These are phyloP conservation scores for Allium cepa DNA, from an alignment of 106 monocot species.

Conservation along the genomic window DNA sequence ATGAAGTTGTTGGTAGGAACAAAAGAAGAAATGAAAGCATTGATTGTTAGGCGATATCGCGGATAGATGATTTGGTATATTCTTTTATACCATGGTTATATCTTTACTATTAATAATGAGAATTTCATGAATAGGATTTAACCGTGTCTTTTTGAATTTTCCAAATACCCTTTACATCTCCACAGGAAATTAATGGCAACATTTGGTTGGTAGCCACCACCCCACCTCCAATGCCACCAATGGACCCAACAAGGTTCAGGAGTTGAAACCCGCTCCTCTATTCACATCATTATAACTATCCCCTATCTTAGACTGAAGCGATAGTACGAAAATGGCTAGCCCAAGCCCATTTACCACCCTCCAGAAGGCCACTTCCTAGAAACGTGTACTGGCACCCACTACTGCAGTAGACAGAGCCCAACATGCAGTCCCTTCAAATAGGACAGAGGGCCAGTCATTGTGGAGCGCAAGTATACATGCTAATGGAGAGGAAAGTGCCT, in stretches of 20 bases:
- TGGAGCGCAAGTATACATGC: slow-evolving; percentile 82
- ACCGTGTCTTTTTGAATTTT: no score
- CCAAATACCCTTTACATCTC: slow-evolving; percentile 53
- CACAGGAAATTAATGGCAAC: no score
- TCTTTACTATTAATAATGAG: no score
- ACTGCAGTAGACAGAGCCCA: slow-evolving; percentile 94
- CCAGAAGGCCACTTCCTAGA: slow-evolving; percentile 72
- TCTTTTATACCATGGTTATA: no score
- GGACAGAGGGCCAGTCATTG: slow-evolving; percentile 74
- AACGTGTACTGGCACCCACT: slow-evolving; percentile 67
- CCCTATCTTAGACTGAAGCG: slow-evolving; percentile 86
- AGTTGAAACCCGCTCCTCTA: slow-evolving; percentile 79
- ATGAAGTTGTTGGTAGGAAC: no score
- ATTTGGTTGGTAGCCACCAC: slow-evolving; percentile 84
- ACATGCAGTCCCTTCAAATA: slow-evolving; percentile 70
- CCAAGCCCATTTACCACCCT: slow-evolving; percentile 93
- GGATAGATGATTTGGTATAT: no score
- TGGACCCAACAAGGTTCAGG: slow-evolving; percentile 54
- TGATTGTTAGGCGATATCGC: no score
- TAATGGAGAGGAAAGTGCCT: slow-evolving; percentile 82
- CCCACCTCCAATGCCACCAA: slow-evolving; percentile 87
- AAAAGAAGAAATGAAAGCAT: no score
- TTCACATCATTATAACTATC: slow-evolving; percentile 72
- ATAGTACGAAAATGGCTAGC: slow-evolving; percentile 82
- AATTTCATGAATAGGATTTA: no score